Evolutionary conservation across 768 basidiomycete genomes (phyloP).

Genomic region (Amyloporia xantha): DNA sequence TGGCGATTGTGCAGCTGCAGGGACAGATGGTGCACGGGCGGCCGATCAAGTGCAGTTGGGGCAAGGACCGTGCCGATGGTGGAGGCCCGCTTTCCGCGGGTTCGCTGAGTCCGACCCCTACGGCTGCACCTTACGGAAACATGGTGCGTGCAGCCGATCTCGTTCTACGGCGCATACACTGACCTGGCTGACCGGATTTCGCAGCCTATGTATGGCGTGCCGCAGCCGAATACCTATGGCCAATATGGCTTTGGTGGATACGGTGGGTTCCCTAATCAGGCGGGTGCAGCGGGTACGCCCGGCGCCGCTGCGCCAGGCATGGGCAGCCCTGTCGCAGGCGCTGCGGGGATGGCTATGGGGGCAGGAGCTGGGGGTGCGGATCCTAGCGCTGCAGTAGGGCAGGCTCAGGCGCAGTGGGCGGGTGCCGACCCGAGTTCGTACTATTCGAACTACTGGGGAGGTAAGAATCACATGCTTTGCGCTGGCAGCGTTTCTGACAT

Average conservation of each 20-base stretch:
- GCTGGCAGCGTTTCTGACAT: neutral
- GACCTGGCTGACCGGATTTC: conserved; percentile 8
- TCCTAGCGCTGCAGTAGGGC: conserved; percentile 40
- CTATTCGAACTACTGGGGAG: conserved; percentile 82
- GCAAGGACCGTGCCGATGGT: conserved; percentile 86
- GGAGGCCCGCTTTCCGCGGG: conserved; percentile 41
- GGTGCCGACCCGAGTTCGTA: conserved; percentile 66
- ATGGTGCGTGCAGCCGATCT: conserved; percentile 47
- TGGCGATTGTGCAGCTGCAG: conserved; percentile 95
- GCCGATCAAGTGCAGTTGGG: conserved; percentile 98
- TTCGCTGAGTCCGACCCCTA: conserved; percentile 55
- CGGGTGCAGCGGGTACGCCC: conserved; percentile 43
- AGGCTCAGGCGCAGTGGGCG: conserved; percentile 62
- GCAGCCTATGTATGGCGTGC: conserved; percentile 88
- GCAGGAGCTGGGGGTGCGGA: conserved; percentile 43
- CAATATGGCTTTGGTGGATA: conserved; percentile 76
- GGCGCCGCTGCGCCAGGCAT: conserved; percentile 34
- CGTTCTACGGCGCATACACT: conserved; percentile 2
- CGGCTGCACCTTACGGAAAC: conserved; percentile 63
- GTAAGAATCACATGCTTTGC: conserved; percentile 34
- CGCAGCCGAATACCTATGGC: conserved; percentile 72
- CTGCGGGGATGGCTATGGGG: conserved; percentile 48
- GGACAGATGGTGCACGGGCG: conserved; percentile 96
- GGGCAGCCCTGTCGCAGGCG: conserved; percentile 52
- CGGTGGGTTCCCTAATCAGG: conserved; percentile 55